These are phyloP conservation scores for Immersiella caudata DNA, from an alignment of 495 filamentous ascomycete genomes.

Conservation along the genomic window DNA sequence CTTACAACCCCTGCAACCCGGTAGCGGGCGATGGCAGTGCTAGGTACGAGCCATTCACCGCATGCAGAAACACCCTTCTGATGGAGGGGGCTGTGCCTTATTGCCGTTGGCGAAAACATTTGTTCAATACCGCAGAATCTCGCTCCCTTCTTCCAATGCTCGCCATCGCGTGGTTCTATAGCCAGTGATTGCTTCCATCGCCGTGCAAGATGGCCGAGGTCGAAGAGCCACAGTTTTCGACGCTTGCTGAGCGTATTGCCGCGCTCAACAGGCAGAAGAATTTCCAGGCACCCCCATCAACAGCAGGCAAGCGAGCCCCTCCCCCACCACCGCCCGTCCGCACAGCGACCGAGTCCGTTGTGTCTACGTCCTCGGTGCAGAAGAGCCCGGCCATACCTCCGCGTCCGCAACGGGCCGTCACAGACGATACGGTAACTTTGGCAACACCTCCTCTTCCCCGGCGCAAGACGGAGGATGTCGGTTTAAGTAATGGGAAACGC, in stretches of 20 bases:
- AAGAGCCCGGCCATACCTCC: conserved; percentile 44
- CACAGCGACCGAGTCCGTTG: conserved; percentile 24
- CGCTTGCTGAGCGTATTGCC: conserved; percentile 58
- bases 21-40: neutral
- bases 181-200: neutral
- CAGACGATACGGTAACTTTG: conserved; percentile 17
- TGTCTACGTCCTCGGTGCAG: conserved; percentile 20
- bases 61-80: neutral
- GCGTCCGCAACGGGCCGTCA: conserved; percentile 34
- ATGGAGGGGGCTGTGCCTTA: neutral
- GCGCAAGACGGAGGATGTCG: conserved; percentile 37
- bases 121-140: neutral
- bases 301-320: conserved; percentile 47
- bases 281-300: conserved; percentile 43
- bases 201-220: conserved; percentile 52
- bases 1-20: neutral
- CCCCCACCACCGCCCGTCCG: conserved; percentile 50
- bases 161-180: neutral
- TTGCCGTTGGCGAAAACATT: neutral
- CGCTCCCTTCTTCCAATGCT: conserved; percentile 3
- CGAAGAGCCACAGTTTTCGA: conserved; percentile 57
- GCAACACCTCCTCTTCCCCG: conserved; percentile 43
- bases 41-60: neutral
- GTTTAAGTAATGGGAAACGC: neutral
- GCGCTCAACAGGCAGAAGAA: conserved; percentile 58